Base-by-base conservation (phyloP, 805 yeast genomes). In the Myxozyma mucilagina region DNA sequence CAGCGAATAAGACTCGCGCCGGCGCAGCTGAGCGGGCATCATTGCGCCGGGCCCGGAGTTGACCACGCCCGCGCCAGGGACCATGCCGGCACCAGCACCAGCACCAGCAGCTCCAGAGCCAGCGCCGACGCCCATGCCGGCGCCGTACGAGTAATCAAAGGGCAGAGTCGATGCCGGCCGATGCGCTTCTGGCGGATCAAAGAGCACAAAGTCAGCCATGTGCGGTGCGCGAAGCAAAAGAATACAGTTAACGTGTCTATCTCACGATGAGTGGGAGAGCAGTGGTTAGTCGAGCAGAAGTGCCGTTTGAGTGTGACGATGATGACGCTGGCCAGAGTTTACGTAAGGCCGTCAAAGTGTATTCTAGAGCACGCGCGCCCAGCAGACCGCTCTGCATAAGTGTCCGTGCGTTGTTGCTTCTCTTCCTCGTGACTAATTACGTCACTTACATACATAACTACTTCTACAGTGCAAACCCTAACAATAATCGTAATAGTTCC, bases 161-260 rank as follows among this genome's bases (percentile, higher is more conserved):
- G 56, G 57, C 43, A 43, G 18, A 14, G 66, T 45, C 32, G 63
- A 49, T 5, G 67, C 55, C 29, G 67, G 63, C 38, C 67, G 58
- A 13, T 42, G 60, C 11, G 35, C 32, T 32, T 51, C 47, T 14
- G 65, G 51, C 44, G 65, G 57, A 50, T 63, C 65, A 49, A 61
- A 63, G 35, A 63, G 53, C 20, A 63, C 44, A 54, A 63, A 61
- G 49, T 63, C 67, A 9, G 64, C 60, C 67, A 63, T 63, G 44
- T 39, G 13, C 16, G 32, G 45, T 36, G 47, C 20, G 13, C 42
- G 47, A 7, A 13, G 29, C 24, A 31, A 42, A 16, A 36, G 49
- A 24, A 24, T 24, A 24, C 29, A 24, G 29, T 24, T 24, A 24
- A 24, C 29, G 29, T 24, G 29, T 24, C 29, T 24, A 24, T 24